Conservation (phyloP, 257 asterid species). For the Jacaranda mimosifolia region DNA sequence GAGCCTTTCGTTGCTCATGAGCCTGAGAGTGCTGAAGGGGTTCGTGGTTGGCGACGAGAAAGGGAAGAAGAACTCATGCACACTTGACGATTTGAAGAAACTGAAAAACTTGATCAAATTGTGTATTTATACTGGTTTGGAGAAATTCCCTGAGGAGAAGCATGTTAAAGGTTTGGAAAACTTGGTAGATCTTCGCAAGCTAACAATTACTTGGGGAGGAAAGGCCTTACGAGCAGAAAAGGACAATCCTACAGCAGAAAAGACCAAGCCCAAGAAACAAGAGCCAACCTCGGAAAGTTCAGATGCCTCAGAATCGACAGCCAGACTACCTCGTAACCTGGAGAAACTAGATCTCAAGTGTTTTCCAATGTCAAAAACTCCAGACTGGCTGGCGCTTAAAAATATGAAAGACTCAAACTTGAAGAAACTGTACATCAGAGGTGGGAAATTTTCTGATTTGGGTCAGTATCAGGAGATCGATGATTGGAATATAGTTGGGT, state of each 20-base stretch:
- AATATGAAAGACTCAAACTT: conserved; percentile 35
- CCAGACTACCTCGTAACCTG: conserved; percentile 31
- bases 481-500: neutral
- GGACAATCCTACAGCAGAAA: neutral
- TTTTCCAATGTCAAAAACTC: conserved; percentile 40
- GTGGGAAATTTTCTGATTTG: conserved; percentile 53
- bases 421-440: conserved; percentile 59
- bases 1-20: conserved; percentile 34
- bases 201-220: conserved; percentile 62
- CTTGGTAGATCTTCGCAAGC: conserved; percentile 38
- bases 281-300: too few relatives aligned
- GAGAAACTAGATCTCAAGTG: conserved; percentile 63
- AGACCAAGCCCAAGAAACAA: neutral
- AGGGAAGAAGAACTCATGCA: conserved; percentile 24
- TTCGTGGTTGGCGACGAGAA: conserved; percentile 36
- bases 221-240: conserved; percentile 11
- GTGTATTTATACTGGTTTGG: conserved; percentile 46
- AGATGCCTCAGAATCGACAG: neutral
- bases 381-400: conserved; percentile 45
- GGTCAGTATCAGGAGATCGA: conserved; percentile 40
- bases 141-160: conserved; percentile 28
- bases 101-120: conserved; percentile 39
- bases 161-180: conserved; percentile 31
- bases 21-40: conserved; percentile 57
- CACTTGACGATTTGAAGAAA: conserved; percentile 42